A percentile compares a stretch with the other conserved stretches of the same genome.
Evolutionary conservation across 345 rosid genomes (phyloP).

Genomic region (Conringia planisiliqua): DNA sequence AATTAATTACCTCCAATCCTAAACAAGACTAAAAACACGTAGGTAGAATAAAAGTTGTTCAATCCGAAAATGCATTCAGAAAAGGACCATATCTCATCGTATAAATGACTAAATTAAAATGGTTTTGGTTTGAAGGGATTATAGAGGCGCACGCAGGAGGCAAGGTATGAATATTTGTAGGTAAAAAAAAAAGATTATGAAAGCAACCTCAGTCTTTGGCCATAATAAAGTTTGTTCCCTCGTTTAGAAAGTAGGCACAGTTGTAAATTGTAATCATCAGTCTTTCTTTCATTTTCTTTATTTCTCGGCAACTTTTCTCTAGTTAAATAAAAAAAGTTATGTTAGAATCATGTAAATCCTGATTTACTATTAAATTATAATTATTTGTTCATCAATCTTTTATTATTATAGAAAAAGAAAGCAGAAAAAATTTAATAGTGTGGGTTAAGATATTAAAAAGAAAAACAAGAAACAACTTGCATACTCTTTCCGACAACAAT

Average conservation of each 20-base stretch:
- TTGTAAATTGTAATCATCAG: slow-evolving; percentile 11
- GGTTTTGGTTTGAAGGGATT: background rate
- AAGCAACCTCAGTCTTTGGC: background rate
- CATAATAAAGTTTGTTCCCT: background rate
- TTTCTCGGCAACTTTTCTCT: background rate
- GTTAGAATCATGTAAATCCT: background rate
- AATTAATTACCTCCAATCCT: background rate
- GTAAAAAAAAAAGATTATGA: background rate
- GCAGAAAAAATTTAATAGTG: background rate
- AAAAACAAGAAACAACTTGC: background rate
- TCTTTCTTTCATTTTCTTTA: background rate
- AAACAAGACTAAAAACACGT: background rate
- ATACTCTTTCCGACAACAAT: background rate
- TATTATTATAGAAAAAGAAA: background rate
- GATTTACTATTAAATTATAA: background rate
- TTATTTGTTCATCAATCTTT: background rate
- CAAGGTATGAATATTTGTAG: background rate
- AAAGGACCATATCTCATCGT: background rate
- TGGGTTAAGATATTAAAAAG: background rate
- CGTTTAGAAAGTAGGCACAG: background rate
- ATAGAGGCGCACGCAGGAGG: background rate
- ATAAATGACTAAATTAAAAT: background rate
- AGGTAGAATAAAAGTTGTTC: background rate
- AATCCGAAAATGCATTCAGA: background rate
- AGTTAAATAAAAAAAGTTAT: background rate